phyloP scores from a whole-genome alignment of 352 stramenopile species.

The Blastocystis sp. region DNA sequence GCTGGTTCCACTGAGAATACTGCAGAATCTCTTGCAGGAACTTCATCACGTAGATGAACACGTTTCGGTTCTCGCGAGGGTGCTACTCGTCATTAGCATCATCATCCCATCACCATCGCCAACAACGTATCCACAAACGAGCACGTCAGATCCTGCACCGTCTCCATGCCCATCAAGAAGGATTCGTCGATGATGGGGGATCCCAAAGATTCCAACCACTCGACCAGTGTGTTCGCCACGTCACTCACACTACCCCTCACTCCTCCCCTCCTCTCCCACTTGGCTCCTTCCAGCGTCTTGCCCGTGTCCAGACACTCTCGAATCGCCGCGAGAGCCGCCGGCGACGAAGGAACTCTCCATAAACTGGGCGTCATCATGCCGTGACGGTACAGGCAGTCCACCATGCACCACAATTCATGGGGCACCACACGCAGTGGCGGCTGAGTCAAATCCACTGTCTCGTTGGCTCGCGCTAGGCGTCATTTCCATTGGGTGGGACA shows the following conservation, averaged over 20 bases:
- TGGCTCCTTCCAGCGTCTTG: slow-evolving; percentile 73
- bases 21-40: slow-evolving; percentile 61
- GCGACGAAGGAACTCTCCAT: slow-evolving; percentile 69
- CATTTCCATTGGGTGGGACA: neutral
- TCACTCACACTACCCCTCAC: slow-evolving; percentile 22
- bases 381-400: slow-evolving; percentile 87
- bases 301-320: slow-evolving; percentile 81
- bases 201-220: slow-evolving; percentile 30
- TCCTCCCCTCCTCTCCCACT: slow-evolving; percentile 6
- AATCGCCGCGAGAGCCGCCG: slow-evolving; percentile 75
- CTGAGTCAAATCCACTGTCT: neutral
- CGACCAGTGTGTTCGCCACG: slow-evolving; percentile 32
- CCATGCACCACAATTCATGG: slow-evolving; percentile 93
- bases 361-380: slow-evolving; percentile 77
- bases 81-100: neutral
- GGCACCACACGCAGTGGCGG: slow-evolving; percentile 76
- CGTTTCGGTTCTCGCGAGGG: slow-evolving; percentile 53
- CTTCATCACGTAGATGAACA: slow-evolving; percentile 68
- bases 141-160: neutral
- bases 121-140: slow-evolving; percentile 31
- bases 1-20: slow-evolving; percentile 21
- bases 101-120: slow-evolving; percentile 27
- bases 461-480: slow-evolving; percentile 4
- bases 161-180: neutral
- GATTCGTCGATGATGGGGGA: neutral